Evolutionary conservation across 208 protist genomes (phyloP), one percentile per base, ranked within the genome.

Genomic region (Leishmania aethiopica): DNA sequence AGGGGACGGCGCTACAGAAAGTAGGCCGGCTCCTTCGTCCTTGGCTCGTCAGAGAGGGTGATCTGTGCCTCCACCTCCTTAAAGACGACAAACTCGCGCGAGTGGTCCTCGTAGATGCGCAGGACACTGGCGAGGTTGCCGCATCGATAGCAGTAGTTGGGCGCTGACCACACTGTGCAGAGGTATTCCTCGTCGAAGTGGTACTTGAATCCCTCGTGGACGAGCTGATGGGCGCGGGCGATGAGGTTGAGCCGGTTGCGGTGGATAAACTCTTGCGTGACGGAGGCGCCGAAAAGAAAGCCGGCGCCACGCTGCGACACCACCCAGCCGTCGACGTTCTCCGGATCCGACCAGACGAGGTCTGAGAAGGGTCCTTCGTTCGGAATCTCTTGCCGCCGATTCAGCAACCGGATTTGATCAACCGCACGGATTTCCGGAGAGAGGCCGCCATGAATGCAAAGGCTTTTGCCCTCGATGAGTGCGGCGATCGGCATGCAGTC

Each of bases 401-500:
- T 84, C 11, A 99, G 92, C 51, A 94, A 67, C 4, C 93, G 84
- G 75, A 98, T 98, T 57, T 98, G 94, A 82, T 98, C 93, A 2
- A 98, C 67, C 5, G 86, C 82, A 19, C 86, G 93, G 35, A 99
- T 95, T 51, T 97, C 96, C 17, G 99, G 99, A 0, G 96, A 99
- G 40, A 99, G 91, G 10, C 99, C 99, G 80, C 99, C 99, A 84
- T 99, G 99, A 37, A 99, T 98, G 86, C 98, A 99, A 45, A 99
- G 96, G 1, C 96, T 95, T 55, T 91, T 85, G 55, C 98, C 97
- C 25, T 99, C 99, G 59, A 99, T 94, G 0, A 99, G 76, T 3
- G 99, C 99, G 28, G 97, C 94, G n/a, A 99, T 94, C 10, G 96
- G 95, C 71, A 99, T 93, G 88, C 98, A 99, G 91, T 99, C 99